Evolutionary conservation across 2,329 filamentous ascomycete species (phyloP), one percentile per base, ranked within the genome.

Genomic region (Lecanicillium sp.): DNA sequence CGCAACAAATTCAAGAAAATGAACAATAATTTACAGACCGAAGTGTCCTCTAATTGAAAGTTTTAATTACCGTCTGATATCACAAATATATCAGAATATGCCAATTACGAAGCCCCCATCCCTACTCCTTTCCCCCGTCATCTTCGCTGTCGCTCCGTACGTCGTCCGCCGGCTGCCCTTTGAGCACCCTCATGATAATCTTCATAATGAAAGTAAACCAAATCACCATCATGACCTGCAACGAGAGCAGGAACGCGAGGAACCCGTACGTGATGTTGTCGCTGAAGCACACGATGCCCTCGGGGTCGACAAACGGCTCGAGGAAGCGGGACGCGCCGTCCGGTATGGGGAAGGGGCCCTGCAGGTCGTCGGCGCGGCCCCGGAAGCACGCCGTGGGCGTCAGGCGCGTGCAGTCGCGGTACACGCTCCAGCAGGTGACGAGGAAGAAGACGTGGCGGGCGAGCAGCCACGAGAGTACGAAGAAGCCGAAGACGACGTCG

Each of bases 201-300:
- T 83, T 81, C 35, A 90, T 68, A 55, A 97, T 95, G 81, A 95
- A 86, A 52, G 73, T 76, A 60, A 97, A 95, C 91, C 91, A 97
- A 52, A 87, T 75, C 27, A 95, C 70, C 30, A 86, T 89, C 45
- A 98, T 77, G 15, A 75, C 71, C 67, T 97, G 90, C 20, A 98
- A 74, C 30, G 83, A 78, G 10, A 94, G 71, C 2, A 98, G 79
- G 33, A 88, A 76, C 8, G 76, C 73, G 14, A 97, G 71, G 69
- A 97, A 97, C 9, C 75, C 73, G 75, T 80, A 86, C 58, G 84
- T 83, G 58, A 95, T 80, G 12, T 74, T 76, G 19, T 80, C 67
- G 57, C 86, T 87, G 74, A 84, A 95, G 74, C 90, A 95, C 38
- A 97, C 78, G 1, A 81, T 72, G n/a, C 88, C 88, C 20, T 82